Percentiles rank a stretch among this genome's conserved stretches.
These are phyloP conservation scores for Platismatia glauca DNA, from an alignment of 495 filamentous ascomycete species.

Conservation along the genomic window DNA sequence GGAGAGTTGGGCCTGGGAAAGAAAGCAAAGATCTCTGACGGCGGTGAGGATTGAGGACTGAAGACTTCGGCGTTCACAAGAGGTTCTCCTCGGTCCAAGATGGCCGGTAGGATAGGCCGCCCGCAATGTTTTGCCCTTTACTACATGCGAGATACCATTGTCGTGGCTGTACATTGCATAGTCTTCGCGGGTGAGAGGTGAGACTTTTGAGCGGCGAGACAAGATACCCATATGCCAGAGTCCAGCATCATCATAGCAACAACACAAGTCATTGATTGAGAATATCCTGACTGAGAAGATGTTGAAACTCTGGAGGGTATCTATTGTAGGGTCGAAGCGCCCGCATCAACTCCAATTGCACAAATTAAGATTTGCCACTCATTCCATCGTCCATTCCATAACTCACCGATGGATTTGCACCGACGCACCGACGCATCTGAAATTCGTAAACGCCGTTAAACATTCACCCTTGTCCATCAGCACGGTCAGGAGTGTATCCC, in stretches of 20 bases:
- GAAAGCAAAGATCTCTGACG: conserved; percentile 25
- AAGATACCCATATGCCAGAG: background rate
- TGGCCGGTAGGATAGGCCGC: background rate
- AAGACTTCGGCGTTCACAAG: background rate
- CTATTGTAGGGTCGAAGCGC: background rate
- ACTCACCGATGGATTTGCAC: background rate
- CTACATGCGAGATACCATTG: background rate
- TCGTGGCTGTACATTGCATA: background rate
- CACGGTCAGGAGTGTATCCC: background rate
- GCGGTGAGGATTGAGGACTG: background rate
- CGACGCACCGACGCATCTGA: background rate
- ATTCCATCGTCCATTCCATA: too few relatives aligned
- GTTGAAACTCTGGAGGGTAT: background rate
- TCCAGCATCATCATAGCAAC: background rate
- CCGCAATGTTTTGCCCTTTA: background rate
- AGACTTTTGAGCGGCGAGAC: background rate
- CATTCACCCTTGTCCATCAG: background rate
- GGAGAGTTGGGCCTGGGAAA: conserved; percentile 29
- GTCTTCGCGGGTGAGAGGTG: background rate
- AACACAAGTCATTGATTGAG: background rate
- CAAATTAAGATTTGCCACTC: background rate
- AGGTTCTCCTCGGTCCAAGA: background rate
- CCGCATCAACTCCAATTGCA: background rate
- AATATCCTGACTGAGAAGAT: too few relatives aligned
- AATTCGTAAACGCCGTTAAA: background rate